Evolutionary conservation across 225 moss, liverwort and hornwort genomes (phyloP).

Genomic region (Ulota crispa): DNA sequence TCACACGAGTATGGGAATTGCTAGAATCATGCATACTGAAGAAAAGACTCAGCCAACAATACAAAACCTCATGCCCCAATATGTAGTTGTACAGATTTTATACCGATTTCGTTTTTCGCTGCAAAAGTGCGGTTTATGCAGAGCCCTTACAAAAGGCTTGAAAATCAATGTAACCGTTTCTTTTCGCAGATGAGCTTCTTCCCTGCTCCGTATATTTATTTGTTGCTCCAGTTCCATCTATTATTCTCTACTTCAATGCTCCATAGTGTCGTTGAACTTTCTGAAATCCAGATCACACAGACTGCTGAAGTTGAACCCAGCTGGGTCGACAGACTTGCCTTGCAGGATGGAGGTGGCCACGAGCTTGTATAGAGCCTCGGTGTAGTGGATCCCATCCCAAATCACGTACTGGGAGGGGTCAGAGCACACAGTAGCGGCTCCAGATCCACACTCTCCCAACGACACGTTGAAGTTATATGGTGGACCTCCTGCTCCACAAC

Average conservation of each 20-base stretch:
- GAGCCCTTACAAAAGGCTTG: not conserved
- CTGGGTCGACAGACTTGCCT: conserved; percentile 21
- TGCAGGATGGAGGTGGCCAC: conserved; percentile 23
- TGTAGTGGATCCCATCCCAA: conserved; percentile 31
- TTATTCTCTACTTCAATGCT: conserved; percentile 6
- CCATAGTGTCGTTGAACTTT: conserved; percentile 10
- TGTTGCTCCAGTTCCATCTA: not conserved
- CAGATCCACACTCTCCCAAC: conserved; percentile 11
- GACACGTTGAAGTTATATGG: conserved; percentile 21
- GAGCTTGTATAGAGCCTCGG: conserved; percentile 25
- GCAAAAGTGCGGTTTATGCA: not conserved
- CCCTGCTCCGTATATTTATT: not conserved
- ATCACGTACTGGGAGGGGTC: conserved; percentile 19
- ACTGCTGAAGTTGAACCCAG: conserved; percentile 30
- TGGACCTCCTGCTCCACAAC: conserved; percentile 22
- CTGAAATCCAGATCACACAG: conserved; percentile 30
- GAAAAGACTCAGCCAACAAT: conserved; percentile 7
- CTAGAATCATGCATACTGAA: conserved; percentile 38
- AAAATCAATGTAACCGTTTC: not conserved
- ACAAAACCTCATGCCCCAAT: not conserved
- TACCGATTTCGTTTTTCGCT: not conserved
- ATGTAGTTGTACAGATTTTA: not conserved
- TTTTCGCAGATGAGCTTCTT: not conserved
- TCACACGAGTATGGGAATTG: conserved; percentile 49
- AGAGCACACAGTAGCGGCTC: conserved; percentile 25